Base-by-base conservation (phyloP, 352 stramenopile genomes). In the Phytopythium boreale region DNA sequence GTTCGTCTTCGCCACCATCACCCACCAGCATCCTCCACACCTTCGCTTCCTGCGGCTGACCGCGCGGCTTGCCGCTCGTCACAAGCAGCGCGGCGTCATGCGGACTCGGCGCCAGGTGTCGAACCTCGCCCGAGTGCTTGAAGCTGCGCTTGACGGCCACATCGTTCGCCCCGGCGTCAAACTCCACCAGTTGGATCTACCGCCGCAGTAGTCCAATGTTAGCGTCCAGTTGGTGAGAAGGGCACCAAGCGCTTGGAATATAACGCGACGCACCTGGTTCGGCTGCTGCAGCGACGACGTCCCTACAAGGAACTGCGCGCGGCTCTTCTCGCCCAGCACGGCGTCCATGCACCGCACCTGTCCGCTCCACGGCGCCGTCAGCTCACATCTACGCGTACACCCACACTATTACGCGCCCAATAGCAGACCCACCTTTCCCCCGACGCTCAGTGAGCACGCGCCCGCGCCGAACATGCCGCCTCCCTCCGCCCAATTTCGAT, bases 331-430 rank as follows among this genome's bases (percentile, higher is more conserved):
- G 7, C 67, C 83, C 26, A 87, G 56, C 36, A 93, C 61, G 19
- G 87, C 78, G 56, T 92, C 87, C 39, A 95, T 68, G 43, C 78
- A 84, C 12, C 87, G 84, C 47, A 84, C 74, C 82, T 90, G 43
- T 7, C 24, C n/a, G 31, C 11, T 14, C 39, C 6, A 55, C 34
- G 49, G 15, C 11, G 12, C 41, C 34, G 31, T 20, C 27, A 61
- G 56, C 5, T 49, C 27, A 9, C 17, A 5, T 7, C 37, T 17
- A 2, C 34, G 24, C 14, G 24, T 14, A 34, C 19, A 70, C 4
- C 31, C 36, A 7, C 20, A 49, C 19, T 10, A 3, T 2, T 10
- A 5, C 24, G 22, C 19, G 39, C 36, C 15, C n/a, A 26, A 19
- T n/a, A 14, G 12, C 44, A 17, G 31, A 26, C 24, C 24, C 36